Evolutionary conservation across 2,329 filamentous ascomycete genomes (phyloP).

Genomic region (Tricladium varicosporioides): DNA sequence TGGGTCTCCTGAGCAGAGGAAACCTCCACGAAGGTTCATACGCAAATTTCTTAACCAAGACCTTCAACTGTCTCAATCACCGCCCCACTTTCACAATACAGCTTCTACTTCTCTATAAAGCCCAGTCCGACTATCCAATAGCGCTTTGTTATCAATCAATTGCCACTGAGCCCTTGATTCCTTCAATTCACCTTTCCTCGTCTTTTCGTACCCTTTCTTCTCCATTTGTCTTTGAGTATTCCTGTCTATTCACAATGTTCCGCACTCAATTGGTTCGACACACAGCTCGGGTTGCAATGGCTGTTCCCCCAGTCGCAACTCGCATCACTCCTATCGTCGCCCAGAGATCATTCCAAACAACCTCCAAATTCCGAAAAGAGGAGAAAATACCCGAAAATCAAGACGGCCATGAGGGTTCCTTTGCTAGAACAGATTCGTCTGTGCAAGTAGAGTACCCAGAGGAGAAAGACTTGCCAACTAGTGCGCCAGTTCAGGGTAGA

Average conservation of each 20-base stretch:
- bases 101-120: background rate
- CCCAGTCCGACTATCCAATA: background rate
- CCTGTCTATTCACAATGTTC: constrained; percentile 25
- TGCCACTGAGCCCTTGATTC: background rate
- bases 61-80: background rate
- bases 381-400: constrained; percentile 20
- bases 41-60: background rate
- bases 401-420: constrained; percentile 37
- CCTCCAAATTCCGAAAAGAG: constrained; percentile 18
- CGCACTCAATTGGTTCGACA: constrained; percentile 30
- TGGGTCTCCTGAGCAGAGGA: constrained; percentile 7
- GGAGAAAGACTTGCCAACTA: constrained; percentile 69
- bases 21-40: background rate
- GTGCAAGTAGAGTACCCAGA: constrained; percentile 78
- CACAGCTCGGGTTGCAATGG: constrained; percentile 25
- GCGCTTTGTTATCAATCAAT: background rate
- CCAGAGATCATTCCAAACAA: constrained; percentile 25
- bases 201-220: background rate
- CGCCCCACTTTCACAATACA: background rate
- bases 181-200: background rate
- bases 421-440: constrained; percentile 76
- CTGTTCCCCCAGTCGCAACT: constrained; percentile 17
- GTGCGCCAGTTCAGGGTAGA: constrained; percentile 68
- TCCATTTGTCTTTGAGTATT: background rate
- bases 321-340: constrained; percentile 15